phyloP scores from a whole-genome alignment of 192 early-diverging fungal genomes.

The Ambispora gerdemannii region DNA sequence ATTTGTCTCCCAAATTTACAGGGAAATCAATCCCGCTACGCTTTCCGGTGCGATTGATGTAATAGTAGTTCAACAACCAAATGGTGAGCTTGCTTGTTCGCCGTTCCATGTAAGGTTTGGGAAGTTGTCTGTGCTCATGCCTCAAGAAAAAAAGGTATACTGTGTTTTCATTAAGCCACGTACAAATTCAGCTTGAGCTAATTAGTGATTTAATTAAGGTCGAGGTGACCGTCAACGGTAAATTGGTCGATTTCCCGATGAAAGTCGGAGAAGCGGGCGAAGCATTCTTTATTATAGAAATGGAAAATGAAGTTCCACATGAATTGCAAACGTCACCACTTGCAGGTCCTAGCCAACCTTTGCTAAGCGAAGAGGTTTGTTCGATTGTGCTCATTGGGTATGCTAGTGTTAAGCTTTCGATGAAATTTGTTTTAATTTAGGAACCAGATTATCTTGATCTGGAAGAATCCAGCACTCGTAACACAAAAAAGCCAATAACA shows the following conservation, averaged over 20 bases:
- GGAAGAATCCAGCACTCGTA: not conserved
- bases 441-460: conserved; percentile 26
- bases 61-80: conserved; percentile 82
- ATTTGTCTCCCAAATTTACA: conserved; percentile 82
- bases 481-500: not conserved
- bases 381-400: not conserved
- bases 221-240: conserved; percentile 81
- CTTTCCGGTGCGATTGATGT: conserved; percentile 98
- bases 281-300: conserved; percentile 96
- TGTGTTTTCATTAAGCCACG: not conserved
- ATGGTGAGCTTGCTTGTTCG: conserved; percentile 84
- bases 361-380: conserved; percentile 36
- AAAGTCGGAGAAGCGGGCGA: conserved; percentile 97
- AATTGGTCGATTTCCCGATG: conserved; percentile 78
- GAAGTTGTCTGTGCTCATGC: conserved; percentile 86
- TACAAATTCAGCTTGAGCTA: not conserved
- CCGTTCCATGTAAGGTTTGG: conserved; percentile 99
- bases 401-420: not conserved
- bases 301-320: conserved; percentile 82
- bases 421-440: conserved; percentile 2
- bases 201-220: conserved; percentile 46
- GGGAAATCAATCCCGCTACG: conserved; percentile 94
- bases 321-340: conserved; percentile 95
- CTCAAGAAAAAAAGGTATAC: conserved; percentile 85
- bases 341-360: conserved; percentile 45